Base-by-base conservation (phyloP, 108 stramenopile species). In the Cylindrotheca fusiformis region DNA sequence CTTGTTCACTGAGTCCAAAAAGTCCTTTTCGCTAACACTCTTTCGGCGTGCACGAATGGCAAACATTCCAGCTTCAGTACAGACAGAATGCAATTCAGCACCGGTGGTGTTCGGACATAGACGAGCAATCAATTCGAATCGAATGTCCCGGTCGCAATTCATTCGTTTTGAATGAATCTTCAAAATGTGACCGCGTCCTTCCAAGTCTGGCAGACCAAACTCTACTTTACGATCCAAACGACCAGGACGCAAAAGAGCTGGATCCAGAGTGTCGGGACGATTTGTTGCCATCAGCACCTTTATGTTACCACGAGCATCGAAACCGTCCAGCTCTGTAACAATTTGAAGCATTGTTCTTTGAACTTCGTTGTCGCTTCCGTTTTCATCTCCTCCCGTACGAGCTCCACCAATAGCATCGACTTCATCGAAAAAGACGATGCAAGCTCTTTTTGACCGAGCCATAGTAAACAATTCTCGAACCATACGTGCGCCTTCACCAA, bases 31-130 rank as follows among this genome's bases (percentile, higher is more conserved):
- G 48, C 81, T 90, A 50, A 97, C 95, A 58, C 69, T 82, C 86
- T 99, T 99, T 69, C 96, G 84, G 53, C 99, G 84, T 0, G 97
- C 96, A 25, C 99, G 93, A 72, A 99, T 99, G 31, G 97, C 90
- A 71, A 93, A 98, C 99, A 98, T 99, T n/a, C 98, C 98, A 5
- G 98, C 98, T 77, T 99, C 98, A 1, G 97, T 98, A 76, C 97
- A 98, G 4, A 99, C 98, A 54, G 78, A 80, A 53, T 95, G 95
- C 46, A 99, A 74, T 72, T 99, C 97, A 4, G 98, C 98, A 31
- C 98, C 98, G 21, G 97, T 99, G 4, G 97, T 97, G 78, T 94
- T 98, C 53, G 98, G 98, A 75, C 97, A 97, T 52, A 99, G 75
- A 23, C 98, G 88, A 1, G 97, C 97, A 64, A 99, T 91, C 53